A percentile compares a stretch with the other conserved stretches of the same genome.
Conservation (phyloP, 495 filamentous ascomycete species). For the Rostrohypoxylon terebratum region DNA sequence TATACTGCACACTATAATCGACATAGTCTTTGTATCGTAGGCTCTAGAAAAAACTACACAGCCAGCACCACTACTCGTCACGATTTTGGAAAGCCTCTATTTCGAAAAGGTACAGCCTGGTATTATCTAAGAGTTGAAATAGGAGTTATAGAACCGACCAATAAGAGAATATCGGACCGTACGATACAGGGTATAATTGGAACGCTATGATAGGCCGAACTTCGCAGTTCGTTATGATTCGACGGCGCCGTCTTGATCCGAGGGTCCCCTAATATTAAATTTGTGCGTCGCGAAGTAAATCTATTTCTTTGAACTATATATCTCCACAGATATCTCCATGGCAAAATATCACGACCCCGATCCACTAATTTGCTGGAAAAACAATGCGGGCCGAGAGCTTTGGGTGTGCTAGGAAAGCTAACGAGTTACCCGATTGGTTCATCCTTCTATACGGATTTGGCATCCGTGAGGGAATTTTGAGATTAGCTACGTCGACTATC, state of each 20-base stretch:
- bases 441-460: constrained; percentile 6
- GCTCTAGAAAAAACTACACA: neutral
- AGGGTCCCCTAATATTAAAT: neutral
- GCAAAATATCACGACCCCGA: neutral
- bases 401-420: neutral
- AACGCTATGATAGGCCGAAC: constrained; percentile 38
- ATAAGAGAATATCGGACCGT: constrained; percentile 25
- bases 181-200: constrained; percentile 5
- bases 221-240: constrained; percentile 15
- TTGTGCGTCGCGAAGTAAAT: neutral
- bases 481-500: constrained; percentile 10
- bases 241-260: neutral
- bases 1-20: neutral
- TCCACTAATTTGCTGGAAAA: neutral
- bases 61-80: neutral
- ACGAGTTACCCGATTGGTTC: constrained; percentile 1
- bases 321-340: too few relatives aligned
- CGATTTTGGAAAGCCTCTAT: neutral
- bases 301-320: neutral
- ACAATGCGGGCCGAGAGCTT: neutral
- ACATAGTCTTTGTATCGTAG: neutral
- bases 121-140: constrained; percentile 12
- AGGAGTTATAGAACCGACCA: constrained; percentile 30
- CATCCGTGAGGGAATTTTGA: constrained; percentile 11
- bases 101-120: neutral